Conservation (phyloP, 169 alveolate species). For the Plasmodium gallinaceum region DNA sequence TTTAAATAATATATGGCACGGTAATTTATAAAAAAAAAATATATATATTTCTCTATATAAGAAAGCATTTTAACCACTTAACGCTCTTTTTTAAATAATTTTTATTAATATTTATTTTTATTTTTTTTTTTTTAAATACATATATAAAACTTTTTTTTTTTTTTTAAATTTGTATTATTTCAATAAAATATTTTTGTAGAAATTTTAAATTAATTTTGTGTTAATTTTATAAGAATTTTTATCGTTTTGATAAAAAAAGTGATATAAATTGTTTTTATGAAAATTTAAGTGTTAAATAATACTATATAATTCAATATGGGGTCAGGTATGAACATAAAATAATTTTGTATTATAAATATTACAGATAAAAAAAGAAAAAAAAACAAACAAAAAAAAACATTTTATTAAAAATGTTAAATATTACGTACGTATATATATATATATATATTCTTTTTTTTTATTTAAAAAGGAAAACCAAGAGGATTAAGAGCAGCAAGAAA, state of each 20-base stretch:
- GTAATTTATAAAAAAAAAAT: too few species aligned
- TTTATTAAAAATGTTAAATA: not conserved
- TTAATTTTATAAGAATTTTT: not conserved
- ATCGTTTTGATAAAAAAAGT: not conserved
- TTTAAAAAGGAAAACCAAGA: slow-evolving; percentile 94
- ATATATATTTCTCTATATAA: not conserved
- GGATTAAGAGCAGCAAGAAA: slow-evolving; percentile 99
- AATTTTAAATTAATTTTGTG: not conserved
- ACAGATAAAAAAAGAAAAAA: not conserved
- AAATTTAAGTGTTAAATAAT: not conserved
- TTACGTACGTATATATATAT: not conserved
- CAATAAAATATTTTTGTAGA: not conserved
- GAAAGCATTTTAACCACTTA: slow-evolving; percentile 13
- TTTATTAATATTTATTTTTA: not conserved
- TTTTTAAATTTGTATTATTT: not conserved
- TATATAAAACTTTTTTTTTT: not conserved
- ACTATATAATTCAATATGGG: slow-evolving; percentile 21
- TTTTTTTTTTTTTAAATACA: not conserved
- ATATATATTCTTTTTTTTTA: not conserved
- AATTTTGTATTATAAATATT: not conserved
- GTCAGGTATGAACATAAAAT: slow-evolving; percentile 21
- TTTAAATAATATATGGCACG: too few species aligned
- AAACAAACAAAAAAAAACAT: not conserved
- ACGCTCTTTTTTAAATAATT: slow-evolving; percentile 2
- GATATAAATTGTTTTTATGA: not conserved